Percentiles rank a stretch among this genome's conserved stretches.
phyloP scores from a whole-genome alignment of 495 filamentous ascomycete species.

The Tirmania nivea region DNA sequence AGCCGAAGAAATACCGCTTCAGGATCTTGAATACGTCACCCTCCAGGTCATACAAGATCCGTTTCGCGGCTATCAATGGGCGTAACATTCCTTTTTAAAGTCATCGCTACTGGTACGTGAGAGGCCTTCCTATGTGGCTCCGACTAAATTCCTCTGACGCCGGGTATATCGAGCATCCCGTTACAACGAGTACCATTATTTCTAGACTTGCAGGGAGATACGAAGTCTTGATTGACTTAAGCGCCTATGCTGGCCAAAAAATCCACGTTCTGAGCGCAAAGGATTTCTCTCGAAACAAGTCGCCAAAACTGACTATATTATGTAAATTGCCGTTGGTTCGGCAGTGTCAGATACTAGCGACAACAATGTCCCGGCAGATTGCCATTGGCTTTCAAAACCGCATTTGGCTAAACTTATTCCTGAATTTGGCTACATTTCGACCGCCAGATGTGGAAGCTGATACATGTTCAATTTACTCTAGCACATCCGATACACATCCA shows the following conservation, averaged over 20 bases:
- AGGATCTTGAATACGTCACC: constrained; percentile 31
- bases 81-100: constrained; percentile 21
- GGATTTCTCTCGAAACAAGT: constrained; percentile 24
- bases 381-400: constrained; percentile 29
- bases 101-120: constrained; percentile 30
- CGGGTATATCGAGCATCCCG: constrained; percentile 25
- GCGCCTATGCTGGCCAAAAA: constrained; percentile 26
- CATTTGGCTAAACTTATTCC: constrained; percentile 28
- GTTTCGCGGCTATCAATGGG: constrained; percentile 19
- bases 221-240: constrained; percentile 34
- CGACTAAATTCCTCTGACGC: constrained; percentile 19
- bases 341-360: constrained; percentile 18
- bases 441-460: too few species aligned
- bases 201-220: constrained; percentile 34
- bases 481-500: constrained; percentile 36
- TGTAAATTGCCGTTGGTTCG: constrained; percentile 28
- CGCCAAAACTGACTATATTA: constrained; percentile 28
- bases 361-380: constrained; percentile 18
- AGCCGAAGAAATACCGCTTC: constrained; percentile 36
- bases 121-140: not conserved
- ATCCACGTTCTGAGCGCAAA: constrained; percentile 25
- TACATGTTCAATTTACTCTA: constrained; percentile 1
- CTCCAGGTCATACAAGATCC: constrained; percentile 28
- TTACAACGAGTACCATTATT: constrained; percentile 19
- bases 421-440: constrained; percentile 33